Evolutionary conservation across 2,329 filamentous ascomycete species (phyloP), one percentile per base, ranked within the genome.

Genomic region (Alternaria ethzedia): DNA sequence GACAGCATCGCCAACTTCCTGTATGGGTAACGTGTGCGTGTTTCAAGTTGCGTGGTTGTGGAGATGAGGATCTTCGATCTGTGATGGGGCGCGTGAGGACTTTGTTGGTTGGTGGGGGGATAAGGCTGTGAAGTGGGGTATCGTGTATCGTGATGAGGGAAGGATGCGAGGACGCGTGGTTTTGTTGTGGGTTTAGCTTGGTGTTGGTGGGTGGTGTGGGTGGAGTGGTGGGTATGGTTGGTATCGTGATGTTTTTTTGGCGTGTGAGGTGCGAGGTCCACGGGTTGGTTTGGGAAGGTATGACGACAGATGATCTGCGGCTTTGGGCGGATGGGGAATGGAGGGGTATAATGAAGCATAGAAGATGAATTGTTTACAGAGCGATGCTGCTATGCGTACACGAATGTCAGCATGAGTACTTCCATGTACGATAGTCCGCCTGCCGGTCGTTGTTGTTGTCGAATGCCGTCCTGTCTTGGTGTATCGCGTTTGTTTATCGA

Each of bases 261-360:
- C 13, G 54, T 9, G n/a, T 25, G 21, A 36, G 21, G 41, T 45
- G 36, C 17, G 26, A 30, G 9, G 47, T 17, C n/a, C n/a, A 17
- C 36, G 36, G 36, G 36, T 44, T 43, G 57, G 23, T 30, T 30
- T 25, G 28, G 43, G 43, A 26, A 41, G 32, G 52, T 51, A 57
- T 61, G 59, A 61, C 59, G 52, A 61, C 54, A 57, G 36, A 52
- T 45, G 59, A 61, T 57, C 54, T 52, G 28, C 28, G 28, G 28
- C 3, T 13, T 32, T 32, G 6, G 28, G 12, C 2, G 28, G 28
- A 32, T 13, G 28, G 28, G 28, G 28, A 13, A 30, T 30, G 28
- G 28, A 30, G 28, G 28, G 28, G 11, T 30, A 30, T 30, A 13
- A 30, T 30, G 28, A 30, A 30, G 28, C 28, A 30, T 30, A 6